Evolutionary conservation across 2,329 filamentous ascomycete species (phyloP).

Genomic region (Fusarium ambrosium): DNA sequence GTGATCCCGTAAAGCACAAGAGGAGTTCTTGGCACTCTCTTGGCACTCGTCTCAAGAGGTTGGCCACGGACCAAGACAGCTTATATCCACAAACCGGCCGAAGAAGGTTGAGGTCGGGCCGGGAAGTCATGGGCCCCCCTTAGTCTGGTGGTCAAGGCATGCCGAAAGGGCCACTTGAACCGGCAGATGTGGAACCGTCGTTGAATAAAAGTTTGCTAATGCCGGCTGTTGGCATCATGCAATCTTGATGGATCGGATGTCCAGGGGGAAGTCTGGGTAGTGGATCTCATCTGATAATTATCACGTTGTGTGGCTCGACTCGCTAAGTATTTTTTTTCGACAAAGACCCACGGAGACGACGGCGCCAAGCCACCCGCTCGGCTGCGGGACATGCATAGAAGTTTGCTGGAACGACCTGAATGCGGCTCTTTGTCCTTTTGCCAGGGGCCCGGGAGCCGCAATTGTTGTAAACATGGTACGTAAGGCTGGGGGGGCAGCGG

Average conservation of each 20-base stretch:
- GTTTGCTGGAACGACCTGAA: slow-evolving; percentile 37
- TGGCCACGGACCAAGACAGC: slow-evolving; percentile 2
- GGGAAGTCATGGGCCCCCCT: background rate
- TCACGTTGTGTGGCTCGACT: slow-evolving; percentile 38
- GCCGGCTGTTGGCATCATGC: slow-evolving; percentile 38
- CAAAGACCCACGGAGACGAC: background rate
- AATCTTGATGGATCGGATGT: slow-evolving; percentile 41
- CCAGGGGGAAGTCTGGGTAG: background rate
- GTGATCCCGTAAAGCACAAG: slow-evolving; percentile 32
- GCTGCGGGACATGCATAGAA: slow-evolving; percentile 32
- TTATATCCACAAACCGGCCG: slow-evolving; percentile 38
- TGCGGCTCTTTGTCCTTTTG: slow-evolving; percentile 33
- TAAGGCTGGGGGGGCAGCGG: background rate
- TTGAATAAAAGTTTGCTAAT: slow-evolving; percentile 49
- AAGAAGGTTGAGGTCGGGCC: background rate
- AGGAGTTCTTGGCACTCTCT: slow-evolving; percentile 12
- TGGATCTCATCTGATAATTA: slow-evolving; percentile 44
- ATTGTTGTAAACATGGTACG: background rate
- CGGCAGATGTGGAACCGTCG: slow-evolving; percentile 43
- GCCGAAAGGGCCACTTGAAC: slow-evolving; percentile 6
- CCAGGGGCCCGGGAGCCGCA: background rate
- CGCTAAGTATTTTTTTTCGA: slow-evolving; percentile 16
- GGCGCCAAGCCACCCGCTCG: slow-evolving; percentile 37
- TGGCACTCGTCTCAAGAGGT: slow-evolving; percentile 33
- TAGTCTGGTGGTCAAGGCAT: slow-evolving; percentile 8